These are phyloP conservation scores for Polytrichum formosum DNA, from an alignment of 225 moss, liverwort and hornwort genomes.

Conservation along the genomic window DNA sequence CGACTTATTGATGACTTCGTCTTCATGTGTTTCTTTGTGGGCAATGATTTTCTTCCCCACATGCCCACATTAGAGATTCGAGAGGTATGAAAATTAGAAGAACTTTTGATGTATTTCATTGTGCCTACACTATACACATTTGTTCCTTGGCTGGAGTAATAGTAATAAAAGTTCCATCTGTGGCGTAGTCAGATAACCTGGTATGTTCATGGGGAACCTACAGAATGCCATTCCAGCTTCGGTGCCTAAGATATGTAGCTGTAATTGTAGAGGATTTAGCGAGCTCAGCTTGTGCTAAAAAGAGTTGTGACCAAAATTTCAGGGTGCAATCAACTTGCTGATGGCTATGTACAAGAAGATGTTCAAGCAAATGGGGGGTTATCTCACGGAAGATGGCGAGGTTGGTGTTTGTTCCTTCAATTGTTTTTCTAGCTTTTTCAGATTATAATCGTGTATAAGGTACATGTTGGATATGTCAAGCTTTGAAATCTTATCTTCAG, in stretches of 20 bases:
- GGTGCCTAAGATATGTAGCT: too few species aligned
- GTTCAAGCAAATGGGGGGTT: conserved; percentile 80
- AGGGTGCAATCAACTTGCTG: conserved; percentile 90
- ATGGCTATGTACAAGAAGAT: conserved; percentile 85
- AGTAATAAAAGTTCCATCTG: too few species aligned
- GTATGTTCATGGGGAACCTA: too few species aligned
- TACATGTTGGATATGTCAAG: background rate
- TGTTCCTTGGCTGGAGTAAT: too few species aligned
- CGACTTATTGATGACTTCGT: conserved; percentile 96
- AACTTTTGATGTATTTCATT: background rate
- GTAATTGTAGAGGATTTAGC: too few species aligned
- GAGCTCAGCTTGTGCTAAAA: background rate
- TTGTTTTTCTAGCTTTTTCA: too few species aligned
- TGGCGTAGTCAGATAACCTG: too few species aligned
- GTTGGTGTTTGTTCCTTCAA: conserved; percentile 29
- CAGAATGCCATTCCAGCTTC: too few species aligned
- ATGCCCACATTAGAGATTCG: conserved; percentile 97
- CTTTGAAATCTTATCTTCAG: too few species aligned
- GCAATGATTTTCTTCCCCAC: conserved; percentile 96
- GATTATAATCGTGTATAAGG: background rate
- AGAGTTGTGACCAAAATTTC: conserved; percentile 15
- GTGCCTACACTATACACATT: too few species aligned
- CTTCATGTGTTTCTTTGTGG: conserved; percentile 99
- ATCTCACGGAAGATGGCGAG: conserved; percentile 94
- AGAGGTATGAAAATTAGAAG: conserved; percentile 48